A percentile compares a stretch with the other conserved stretches of the same genome.
phyloP scores from a whole-genome alignment of 2,329 filamentous ascomycete genomes.

The Phialophora expanda region DNA sequence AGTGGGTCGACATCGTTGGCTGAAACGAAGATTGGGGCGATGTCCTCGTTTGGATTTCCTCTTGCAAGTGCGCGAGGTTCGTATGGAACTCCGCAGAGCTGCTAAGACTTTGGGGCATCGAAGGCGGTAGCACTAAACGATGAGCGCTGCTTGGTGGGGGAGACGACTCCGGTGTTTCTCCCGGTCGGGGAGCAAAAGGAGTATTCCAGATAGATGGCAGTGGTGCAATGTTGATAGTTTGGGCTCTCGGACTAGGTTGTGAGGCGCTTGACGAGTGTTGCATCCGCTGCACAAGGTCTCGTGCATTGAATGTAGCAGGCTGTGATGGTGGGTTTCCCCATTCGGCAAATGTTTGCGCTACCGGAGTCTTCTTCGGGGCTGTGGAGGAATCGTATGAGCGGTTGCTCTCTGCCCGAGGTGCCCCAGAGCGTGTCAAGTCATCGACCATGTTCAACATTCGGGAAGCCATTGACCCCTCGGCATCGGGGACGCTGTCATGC shows the following conservation, averaged over 20 bases:
- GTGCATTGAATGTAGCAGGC: conserved; percentile 23
- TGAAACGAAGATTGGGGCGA: conserved; percentile 28
- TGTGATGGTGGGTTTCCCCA: conserved; percentile 9
- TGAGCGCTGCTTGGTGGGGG: conserved; percentile 43
- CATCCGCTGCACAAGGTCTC: conserved; percentile 34
- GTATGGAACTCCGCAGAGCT: conserved; percentile 26
- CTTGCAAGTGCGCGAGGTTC: conserved; percentile 20
- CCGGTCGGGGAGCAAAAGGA: conserved; percentile 51
- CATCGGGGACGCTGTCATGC: conserved; percentile 30
- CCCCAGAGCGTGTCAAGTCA: conserved; percentile 55
- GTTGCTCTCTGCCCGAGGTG: conserved; percentile 39
- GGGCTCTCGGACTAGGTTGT: conserved; percentile 17
- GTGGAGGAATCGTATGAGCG: not conserved
- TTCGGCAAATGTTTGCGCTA: conserved; percentile 16
- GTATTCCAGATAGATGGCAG: conserved; percentile 55
- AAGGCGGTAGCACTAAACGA: not conserved
- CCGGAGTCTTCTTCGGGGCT: conserved; percentile 14
- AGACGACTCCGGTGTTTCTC: conserved; percentile 48
- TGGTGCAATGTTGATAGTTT: conserved; percentile 27
- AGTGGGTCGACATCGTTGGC: conserved; percentile 27
- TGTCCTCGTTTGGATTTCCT: conserved; percentile 31
- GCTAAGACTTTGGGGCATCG: conserved; percentile 6
- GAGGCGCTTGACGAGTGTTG: conserved; percentile 28
- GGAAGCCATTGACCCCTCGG: conserved; percentile 44
- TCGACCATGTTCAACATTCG: conserved; percentile 64